Percentiles rank a stretch among this genome's conserved stretches.
phyloP scores from a whole-genome alignment of 768 basidiomycete species.

The Pleurotus salmoneostramineus region DNA sequence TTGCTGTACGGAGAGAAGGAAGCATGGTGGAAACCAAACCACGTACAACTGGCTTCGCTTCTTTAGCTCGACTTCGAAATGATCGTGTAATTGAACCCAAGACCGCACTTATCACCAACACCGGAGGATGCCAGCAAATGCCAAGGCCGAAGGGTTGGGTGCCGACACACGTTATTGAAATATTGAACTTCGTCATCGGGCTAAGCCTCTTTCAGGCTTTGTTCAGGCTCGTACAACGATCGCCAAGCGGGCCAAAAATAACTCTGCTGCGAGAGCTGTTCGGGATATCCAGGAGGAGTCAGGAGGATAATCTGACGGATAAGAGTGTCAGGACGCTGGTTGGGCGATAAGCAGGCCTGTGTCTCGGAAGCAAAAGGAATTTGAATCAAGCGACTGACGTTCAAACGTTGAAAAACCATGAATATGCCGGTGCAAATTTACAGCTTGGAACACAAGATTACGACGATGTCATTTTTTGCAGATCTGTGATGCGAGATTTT shows the following conservation, averaged over 20 bases:
- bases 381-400: background rate
- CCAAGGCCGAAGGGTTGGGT: background rate
- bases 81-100: slow-evolving; percentile 3
- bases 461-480: background rate
- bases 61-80: background rate
- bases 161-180: slow-evolving; percentile 3
- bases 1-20: slow-evolving; percentile 1
- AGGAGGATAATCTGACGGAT: background rate
- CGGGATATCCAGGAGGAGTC: background rate
- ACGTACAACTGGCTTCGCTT: slow-evolving; percentile 4
- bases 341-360: slow-evolving; percentile 2
- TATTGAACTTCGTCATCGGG: slow-evolving; percentile 4
- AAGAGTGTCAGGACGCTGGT: background rate
- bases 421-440: background rate
- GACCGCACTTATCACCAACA: background rate
- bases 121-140: slow-evolving; percentile 3
- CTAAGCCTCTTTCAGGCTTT: background rate
- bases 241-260: slow-evolving; percentile 7
- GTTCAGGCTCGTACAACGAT: background rate
- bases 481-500: background rate
- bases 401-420: background rate
- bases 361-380: background rate
- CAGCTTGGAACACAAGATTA: background rate
- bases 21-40: slow-evolving; percentile 1
- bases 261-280: background rate